Base-by-base conservation (phyloP, 495 filamentous ascomycete genomes). In the Neurospora sp. region DNA sequence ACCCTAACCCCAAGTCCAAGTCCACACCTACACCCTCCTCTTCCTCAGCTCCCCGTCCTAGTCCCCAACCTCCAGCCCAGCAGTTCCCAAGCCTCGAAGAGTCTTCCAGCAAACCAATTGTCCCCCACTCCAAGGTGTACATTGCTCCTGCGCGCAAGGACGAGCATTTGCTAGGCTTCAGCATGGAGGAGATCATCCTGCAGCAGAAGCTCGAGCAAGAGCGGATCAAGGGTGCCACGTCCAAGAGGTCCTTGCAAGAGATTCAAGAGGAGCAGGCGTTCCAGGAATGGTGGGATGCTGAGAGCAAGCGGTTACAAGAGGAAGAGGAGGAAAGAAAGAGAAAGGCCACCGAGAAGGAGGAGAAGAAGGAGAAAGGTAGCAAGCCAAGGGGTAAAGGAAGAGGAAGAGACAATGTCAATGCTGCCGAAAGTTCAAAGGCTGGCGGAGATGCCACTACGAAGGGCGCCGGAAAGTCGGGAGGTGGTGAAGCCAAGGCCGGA, bases 211-310 rank as follows among this genome's bases (percentile, higher is more conserved):
- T 88, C 8, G 94, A 97, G 74, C 96, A 98, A 76, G 88, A 94
- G 73, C 85, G 89, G 69, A 88, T 96, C 74, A 89, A 88, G 48
- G 94, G 97, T 81, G 93, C 93, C n/a, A 89, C 86, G 0, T 91
- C 92, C 3, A 97, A 96, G 79, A 87, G 95, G 53, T 94, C 91
- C 73, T 81, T 99, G 48, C 88, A 95, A 77, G 96, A 98, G 48
- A 99, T 99, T 75, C 96, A 99, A 78, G 88, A 91, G 69, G 96
- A 99, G 79, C 96, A 99, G 79, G 93, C 94, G 41, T 99, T 99
- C 81, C 92, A 97, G 80, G 90, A 95, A 78, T 99, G 96, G 96
- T 99, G 96, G 96, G 94, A 98, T 74, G 88, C 91, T 72, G 96
- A 99, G 79, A 94, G 91, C 79, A 87, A 88, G 75, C 87, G 91